Evolutionary conservation across 805 yeast genomes (phyloP), one percentile per base, ranked within the genome.

Genomic region (Starmerella powellii): DNA sequence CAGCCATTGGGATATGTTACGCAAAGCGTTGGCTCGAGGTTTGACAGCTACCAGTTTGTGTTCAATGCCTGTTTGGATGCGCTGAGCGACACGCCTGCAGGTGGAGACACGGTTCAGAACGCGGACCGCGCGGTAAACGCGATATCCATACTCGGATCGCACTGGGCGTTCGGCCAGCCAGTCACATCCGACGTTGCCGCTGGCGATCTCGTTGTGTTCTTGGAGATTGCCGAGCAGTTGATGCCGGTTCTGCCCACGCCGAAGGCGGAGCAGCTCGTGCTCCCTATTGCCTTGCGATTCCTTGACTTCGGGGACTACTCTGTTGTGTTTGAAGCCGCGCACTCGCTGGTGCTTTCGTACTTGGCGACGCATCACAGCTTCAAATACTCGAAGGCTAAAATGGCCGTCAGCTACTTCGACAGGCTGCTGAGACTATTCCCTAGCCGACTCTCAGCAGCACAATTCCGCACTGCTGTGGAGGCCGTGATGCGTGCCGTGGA

Each of bases 381-480:
- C 31, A 18, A 53, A 50, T 37, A 44, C 62, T 1, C 48, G 34
- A 15, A 54, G 47, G n/a, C 48, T 47, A 5, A 53, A 1, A 50
- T 52, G 8, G 57, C 66, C 3, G 47, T 61, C 2, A 54, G 55
- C 8, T 79, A 79, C 51, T 56, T 74, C 8, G 63, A 63, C 3
- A 59, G 73, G 17, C 63, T 75, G 1, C 53, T 73, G 8, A 48
- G 58, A 2, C 80, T 79, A 46, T 80, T 76, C 52, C 88, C 88
- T 0, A 45, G 46, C 0, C 52, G 66, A 1, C 51, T 80, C 16
- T 72, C 82, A 0, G 60, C 75, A 3, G 54, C 58, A 8, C 88
- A 80, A 54, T 60, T 77, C 17, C 64, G 65, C 19, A 64, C 76
- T 17, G 84, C 82, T 0, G 60, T 75, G 16, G 76, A 70, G 49